phyloP scores from a whole-genome alignment of 345 rosid species.

The Bruguiera gymnorhiza region DNA sequence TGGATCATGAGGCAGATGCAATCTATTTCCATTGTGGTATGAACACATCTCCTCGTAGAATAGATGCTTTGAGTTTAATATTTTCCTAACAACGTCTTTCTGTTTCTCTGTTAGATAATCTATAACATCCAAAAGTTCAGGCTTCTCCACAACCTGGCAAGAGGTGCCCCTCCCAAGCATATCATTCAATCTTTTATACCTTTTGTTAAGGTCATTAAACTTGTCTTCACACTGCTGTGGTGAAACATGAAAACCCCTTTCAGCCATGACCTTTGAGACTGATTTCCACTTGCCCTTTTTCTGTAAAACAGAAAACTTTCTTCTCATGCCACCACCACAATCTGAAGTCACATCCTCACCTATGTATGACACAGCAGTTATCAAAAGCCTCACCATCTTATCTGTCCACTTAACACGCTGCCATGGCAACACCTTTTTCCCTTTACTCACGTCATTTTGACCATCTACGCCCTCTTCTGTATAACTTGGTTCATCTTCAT shows the following conservation, averaged over 20 bases:
- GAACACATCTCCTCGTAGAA: slow-evolving; percentile 99
- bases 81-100: slow-evolving; percentile 80
- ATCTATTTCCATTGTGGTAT: slow-evolving; percentile 73
- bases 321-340: slow-evolving; percentile 47
- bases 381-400: slow-evolving; percentile 87
- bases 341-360: slow-evolving; percentile 64
- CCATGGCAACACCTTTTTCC: slow-evolving; percentile 78
- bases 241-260: slow-evolving; percentile 78
- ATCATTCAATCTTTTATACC: slow-evolving; percentile 90
- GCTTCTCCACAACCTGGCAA: slow-evolving; percentile 91
- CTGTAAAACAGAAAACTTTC: slow-evolving; percentile 74
- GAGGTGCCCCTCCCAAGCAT: slow-evolving; percentile 92
- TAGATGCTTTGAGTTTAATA: slow-evolving; percentile 81
- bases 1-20: slow-evolving; percentile 88
- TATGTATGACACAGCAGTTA: slow-evolving; percentile 82
- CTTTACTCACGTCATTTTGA: slow-evolving; percentile 44
- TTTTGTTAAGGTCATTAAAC: slow-evolving; percentile 85
- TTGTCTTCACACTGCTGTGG: slow-evolving; percentile 98
- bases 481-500: slow-evolving; percentile 82
- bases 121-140: slow-evolving; percentile 66
- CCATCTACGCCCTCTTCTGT: slow-evolving; percentile 68
- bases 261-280: slow-evolving; percentile 84
- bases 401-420: slow-evolving; percentile 95
- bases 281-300: slow-evolving; percentile 94
- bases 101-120: slow-evolving; percentile 66